phyloP scores from a whole-genome alignment of 352 stramenopile genomes.

The Phytophthora podocarpi region DNA sequence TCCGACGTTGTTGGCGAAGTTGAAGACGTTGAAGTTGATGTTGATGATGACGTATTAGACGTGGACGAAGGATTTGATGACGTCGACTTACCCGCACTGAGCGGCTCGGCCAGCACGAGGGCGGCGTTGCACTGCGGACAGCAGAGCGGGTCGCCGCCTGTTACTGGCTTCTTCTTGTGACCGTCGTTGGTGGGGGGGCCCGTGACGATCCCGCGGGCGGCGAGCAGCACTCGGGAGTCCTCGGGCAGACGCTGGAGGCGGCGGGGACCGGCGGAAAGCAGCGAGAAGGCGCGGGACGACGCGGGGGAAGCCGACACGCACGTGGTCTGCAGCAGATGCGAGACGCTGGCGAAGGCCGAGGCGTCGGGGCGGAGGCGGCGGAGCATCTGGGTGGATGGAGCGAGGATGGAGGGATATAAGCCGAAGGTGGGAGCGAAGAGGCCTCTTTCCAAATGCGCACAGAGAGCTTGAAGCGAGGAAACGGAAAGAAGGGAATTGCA shows the following conservation, averaged over 20 bases:
- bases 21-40: constrained; percentile 14
- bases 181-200: constrained; percentile 13
- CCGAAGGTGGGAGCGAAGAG: neutral
- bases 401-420: neutral
- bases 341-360: constrained; percentile 10
- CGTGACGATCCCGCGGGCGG: constrained; percentile 14
- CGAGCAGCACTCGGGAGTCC: neutral
- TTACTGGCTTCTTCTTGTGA: constrained; percentile 22
- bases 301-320: constrained; percentile 1
- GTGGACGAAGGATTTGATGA: constrained; percentile 9
- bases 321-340: constrained; percentile 20
- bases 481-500: constrained; percentile 10
- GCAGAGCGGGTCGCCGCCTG: constrained; percentile 41
- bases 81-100: constrained; percentile 36
- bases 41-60: constrained; percentile 19
- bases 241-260: neutral
- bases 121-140: constrained; percentile 72
- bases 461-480: constrained; percentile 29
- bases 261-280: neutral
- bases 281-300: constrained; percentile 20
- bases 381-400: constrained; percentile 29
- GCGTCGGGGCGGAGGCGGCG: constrained; percentile 16
- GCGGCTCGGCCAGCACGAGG: constrained; percentile 51
- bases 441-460: constrained; percentile 25
- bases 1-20: constrained; percentile 17